These are phyloP conservation scores for Alloascoidea africana DNA, from an alignment of 805 yeast genomes.

Conservation along the genomic window DNA sequence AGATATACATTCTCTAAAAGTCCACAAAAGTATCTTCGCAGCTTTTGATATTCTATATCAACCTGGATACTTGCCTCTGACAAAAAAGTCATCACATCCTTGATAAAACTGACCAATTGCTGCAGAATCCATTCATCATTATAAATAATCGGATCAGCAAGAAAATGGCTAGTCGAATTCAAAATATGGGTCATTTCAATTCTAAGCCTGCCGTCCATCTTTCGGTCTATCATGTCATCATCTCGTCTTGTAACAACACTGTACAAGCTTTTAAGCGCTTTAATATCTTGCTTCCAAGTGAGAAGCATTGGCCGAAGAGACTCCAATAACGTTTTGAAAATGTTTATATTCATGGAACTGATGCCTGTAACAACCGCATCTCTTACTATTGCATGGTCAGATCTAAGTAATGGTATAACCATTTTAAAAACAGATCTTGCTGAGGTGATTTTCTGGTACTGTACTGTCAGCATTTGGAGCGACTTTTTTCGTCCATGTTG, in stretches of 20 bases:
- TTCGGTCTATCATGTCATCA: constrained; percentile 13
- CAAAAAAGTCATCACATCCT: constrained; percentile 44
- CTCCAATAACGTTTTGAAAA: constrained; percentile 69
- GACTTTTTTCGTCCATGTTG: constrained; percentile 65
- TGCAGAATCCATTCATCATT: constrained; percentile 56
- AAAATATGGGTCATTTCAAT: constrained; percentile 71
- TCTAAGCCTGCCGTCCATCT: constrained; percentile 34
- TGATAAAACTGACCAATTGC: constrained; percentile 45
- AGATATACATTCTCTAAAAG: constrained; percentile 60
- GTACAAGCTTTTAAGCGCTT: constrained; percentile 2
- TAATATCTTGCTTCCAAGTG: constrained; percentile 35
- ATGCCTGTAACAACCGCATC: constrained; percentile 86
- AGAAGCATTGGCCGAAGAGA: constrained; percentile 47
- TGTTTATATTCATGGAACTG: constrained; percentile 81
- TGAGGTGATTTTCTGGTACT: constrained; percentile 84
- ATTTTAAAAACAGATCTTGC: constrained; percentile 80
- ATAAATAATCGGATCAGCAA: constrained; percentile 32
- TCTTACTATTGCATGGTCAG: constrained; percentile 52
- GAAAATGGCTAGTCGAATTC: constrained; percentile 50
- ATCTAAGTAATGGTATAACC: constrained; percentile 68
- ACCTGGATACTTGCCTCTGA: constrained; percentile 41
- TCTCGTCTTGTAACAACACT: constrained; percentile 12
- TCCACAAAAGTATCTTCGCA: constrained; percentile 75
- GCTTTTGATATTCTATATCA: constrained; percentile 55
- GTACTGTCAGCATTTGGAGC: constrained; percentile 66